Evolutionary conservation across 1,284 basidiomycete species (phyloP).

Genomic region (Waitea zeae): DNA sequence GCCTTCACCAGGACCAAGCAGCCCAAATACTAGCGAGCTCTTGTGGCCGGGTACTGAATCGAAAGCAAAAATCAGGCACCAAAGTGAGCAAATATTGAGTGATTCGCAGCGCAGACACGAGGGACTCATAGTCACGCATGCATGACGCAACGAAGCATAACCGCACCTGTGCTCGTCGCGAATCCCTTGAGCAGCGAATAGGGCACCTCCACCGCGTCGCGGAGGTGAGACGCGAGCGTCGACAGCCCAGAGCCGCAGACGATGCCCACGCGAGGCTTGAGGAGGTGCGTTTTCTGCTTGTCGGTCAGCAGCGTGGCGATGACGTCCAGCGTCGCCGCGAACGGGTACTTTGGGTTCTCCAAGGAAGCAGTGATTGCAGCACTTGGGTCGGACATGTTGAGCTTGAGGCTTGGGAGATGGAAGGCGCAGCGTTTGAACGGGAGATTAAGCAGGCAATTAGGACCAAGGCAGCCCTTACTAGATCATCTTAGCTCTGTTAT

Average conservation of each 20-base stretch:
- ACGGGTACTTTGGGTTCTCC: not conserved
- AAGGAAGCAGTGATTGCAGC: too few relatives aligned
- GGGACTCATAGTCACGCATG: not conserved
- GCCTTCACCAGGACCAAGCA: slow-evolving; percentile 35
- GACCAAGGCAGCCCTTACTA: too few relatives aligned
- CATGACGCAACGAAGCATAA: slow-evolving; percentile 2
- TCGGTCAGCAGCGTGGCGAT: slow-evolving; percentile 21
- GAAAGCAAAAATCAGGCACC: slow-evolving; percentile 3
- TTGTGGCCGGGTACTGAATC: slow-evolving; percentile 53
- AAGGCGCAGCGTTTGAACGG: too few relatives aligned
- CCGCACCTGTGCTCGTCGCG: slow-evolving; percentile 52
- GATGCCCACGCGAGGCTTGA: slow-evolving; percentile 48
- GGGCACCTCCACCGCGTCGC: slow-evolving; percentile 34
- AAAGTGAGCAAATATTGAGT: not conserved
- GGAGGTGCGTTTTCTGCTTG: slow-evolving; percentile 17
- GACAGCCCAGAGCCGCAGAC: slow-evolving; percentile 65
- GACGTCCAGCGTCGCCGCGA: slow-evolving; percentile 19
- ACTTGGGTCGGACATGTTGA: too few relatives aligned
- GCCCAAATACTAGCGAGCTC: slow-evolving; percentile 63
- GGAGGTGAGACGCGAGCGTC: slow-evolving; percentile 40
- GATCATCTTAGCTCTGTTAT: too few relatives aligned
- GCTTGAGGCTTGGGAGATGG: too few relatives aligned
- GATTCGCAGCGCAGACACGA: too few relatives aligned
- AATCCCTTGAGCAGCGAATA: slow-evolving; percentile 52
- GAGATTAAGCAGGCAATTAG: too few relatives aligned